Percentiles rank a stretch among this genome's conserved stretches.
phyloP scores from a whole-genome alignment of 352 stramenopile genomes.

The Pythium utonaiense region DNA sequence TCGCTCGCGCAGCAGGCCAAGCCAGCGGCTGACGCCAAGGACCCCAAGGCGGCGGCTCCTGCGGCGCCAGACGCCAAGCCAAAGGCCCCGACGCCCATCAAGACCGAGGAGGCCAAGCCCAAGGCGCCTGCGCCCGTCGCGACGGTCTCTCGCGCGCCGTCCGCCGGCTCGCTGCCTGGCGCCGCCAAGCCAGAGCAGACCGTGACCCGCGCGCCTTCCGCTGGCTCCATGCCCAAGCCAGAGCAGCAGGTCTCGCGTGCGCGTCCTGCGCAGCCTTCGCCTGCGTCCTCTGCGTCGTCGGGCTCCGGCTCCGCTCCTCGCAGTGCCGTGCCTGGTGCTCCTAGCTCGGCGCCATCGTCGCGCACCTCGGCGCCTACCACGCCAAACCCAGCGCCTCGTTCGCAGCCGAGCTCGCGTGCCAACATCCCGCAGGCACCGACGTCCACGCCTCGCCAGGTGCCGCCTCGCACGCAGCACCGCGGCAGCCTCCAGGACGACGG shows the following conservation, averaged over 20 bases:
- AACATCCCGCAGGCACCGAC: conserved; percentile 14
- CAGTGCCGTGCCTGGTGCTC: conserved; percentile 1
- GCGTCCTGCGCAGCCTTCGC: conserved; percentile 15
- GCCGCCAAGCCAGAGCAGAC: conserved; percentile 18
- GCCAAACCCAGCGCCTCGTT: conserved; percentile 15
- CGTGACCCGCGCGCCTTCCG: conserved; percentile 4
- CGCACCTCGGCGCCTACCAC: conserved; percentile 1
- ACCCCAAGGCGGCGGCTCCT: neutral
- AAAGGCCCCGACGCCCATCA: neutral
- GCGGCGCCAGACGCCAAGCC: neutral
- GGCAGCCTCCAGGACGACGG: conserved; percentile 21
- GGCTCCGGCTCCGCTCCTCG: conserved; percentile 4
- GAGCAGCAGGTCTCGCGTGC: conserved; percentile 16
- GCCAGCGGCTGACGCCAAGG: conserved; percentile 7
- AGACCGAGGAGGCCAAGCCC: conserved; percentile 7
- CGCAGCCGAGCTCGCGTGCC: conserved; percentile 7
- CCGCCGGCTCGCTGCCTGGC: neutral
- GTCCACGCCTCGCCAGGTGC: neutral
- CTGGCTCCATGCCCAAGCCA: conserved; percentile 18
- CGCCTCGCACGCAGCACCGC: conserved; percentile 24
- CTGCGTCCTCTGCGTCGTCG: conserved; percentile 20
- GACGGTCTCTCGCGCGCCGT: conserved; percentile 10
- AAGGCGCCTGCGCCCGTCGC: conserved; percentile 12
- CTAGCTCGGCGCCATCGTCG: conserved; percentile 13
- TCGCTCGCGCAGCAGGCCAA: conserved; percentile 45